Percentiles rank a stretch among this genome's conserved stretches.
These are phyloP conservation scores for Ogataea minuta DNA, from an alignment of 805 yeast genomes.

Conservation along the genomic window DNA sequence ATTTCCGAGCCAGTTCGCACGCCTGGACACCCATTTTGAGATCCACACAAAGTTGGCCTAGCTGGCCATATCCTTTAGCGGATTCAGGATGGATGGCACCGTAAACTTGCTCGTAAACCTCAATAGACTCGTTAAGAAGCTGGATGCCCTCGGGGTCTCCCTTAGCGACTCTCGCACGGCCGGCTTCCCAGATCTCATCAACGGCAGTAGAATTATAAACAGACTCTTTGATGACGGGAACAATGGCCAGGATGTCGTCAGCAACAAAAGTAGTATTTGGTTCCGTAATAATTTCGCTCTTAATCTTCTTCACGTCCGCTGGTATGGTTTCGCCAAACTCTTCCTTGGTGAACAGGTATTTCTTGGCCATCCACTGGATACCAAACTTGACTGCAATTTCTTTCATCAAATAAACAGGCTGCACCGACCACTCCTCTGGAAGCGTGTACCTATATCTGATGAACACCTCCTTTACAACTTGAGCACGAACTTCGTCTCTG, in stretches of 20 bases:
- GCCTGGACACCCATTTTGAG: constrained; percentile 58
- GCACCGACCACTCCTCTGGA: constrained; percentile 47
- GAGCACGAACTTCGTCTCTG: constrained; percentile 41
- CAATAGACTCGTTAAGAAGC: constrained; percentile 65
- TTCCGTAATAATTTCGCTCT: constrained; percentile 8
- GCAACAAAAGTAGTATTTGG: constrained; percentile 45
- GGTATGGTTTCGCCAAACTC: constrained; percentile 29
- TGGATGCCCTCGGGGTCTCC: constrained; percentile 55
- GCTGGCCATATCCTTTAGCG: constrained; percentile 61
- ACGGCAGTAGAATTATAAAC: constrained; percentile 63
- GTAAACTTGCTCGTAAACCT: constrained; percentile 77
- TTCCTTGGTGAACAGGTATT: constrained; percentile 48
- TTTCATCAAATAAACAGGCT: constrained; percentile 50
- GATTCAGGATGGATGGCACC: constrained; percentile 80
- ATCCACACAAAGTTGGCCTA: constrained; percentile 68
- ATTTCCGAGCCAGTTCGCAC: constrained; percentile 59
- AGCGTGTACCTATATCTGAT: constrained; percentile 64
- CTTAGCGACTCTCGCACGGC: constrained; percentile 38
- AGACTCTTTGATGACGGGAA: constrained; percentile 76
- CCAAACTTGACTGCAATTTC: constrained; percentile 78
- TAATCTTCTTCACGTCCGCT: constrained; percentile 32
- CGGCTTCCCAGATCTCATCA: constrained; percentile 73
- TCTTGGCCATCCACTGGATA: constrained; percentile 70
- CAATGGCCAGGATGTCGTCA: constrained; percentile 64
- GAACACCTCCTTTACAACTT: constrained; percentile 52